Conservation (phyloP, 1,139 yeast species). For the Diutina rugosa region DNA sequence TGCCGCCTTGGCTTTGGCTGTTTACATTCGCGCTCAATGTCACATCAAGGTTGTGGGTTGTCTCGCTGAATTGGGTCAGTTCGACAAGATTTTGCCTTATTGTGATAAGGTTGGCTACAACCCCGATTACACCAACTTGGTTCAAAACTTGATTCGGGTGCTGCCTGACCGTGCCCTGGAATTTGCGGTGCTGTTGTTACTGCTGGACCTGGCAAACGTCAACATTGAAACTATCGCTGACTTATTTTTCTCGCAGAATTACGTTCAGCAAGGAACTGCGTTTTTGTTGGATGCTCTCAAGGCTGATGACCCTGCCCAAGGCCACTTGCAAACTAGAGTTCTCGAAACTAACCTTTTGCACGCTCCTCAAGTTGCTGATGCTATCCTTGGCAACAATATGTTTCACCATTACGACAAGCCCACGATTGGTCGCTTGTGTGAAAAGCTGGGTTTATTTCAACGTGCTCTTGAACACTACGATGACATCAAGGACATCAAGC, state of each 20-base stretch:
- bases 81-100: constrained; percentile 90
- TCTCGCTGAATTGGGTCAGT: constrained; percentile 92
- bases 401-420: constrained; percentile 93
- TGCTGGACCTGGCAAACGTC: constrained; percentile 47
- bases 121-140: constrained; percentile 83
- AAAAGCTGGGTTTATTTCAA: constrained; percentile 87
- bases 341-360: constrained; percentile 86
- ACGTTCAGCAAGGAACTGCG: constrained; percentile 98
- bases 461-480: constrained; percentile 94
- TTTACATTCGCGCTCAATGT: constrained; percentile 73
- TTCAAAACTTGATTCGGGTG: constrained; percentile 82
- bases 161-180: constrained; percentile 98
- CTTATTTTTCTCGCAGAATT: constrained; percentile 87
- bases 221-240: constrained; percentile 85
- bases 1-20: constrained; percentile 76
- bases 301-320: constrained; percentile 89
- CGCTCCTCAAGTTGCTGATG: constrained; percentile 99
- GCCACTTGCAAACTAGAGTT: constrained; percentile 89
- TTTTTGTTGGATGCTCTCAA: constrained; percentile 91
- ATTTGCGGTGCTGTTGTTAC: constrained; percentile 79
- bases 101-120: constrained; percentile 79
- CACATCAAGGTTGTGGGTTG: constrained; percentile 87
- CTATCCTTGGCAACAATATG: constrained; percentile 91
- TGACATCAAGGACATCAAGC: constrained; percentile 87
- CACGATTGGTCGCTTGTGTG: constrained; percentile 83